Percentiles rank a stretch among this genome's conserved stretches.
Conservation (phyloP, 2,329 filamentous ascomycete species). For the Zelopaecilomyces penicillatus region DNA sequence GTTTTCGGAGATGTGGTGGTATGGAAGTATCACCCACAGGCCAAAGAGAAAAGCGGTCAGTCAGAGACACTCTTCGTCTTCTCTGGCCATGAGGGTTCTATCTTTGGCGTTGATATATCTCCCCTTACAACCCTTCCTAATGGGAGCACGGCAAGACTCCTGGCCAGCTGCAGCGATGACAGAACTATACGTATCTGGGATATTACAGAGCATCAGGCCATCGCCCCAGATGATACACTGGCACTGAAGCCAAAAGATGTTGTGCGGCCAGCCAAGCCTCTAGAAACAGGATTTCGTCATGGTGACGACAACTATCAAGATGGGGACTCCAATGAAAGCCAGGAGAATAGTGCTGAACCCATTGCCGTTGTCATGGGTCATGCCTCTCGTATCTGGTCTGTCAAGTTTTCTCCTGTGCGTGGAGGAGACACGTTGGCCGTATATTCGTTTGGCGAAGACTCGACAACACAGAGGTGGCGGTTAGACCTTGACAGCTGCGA, state of each 20-base stretch:
- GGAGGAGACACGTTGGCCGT: slow-evolving; percentile 27
- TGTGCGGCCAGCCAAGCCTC: neutral
- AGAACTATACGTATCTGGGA: slow-evolving; percentile 85
- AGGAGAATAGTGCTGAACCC: slow-evolving; percentile 20
- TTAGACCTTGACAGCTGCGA: slow-evolving; percentile 30
- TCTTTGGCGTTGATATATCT: slow-evolving; percentile 84
- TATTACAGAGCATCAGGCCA: slow-evolving; percentile 59
- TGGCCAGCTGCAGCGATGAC: slow-evolving; percentile 93
- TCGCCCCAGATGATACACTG: slow-evolving; percentile 36
- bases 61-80: slow-evolving; percentile 46
- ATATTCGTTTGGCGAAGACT: slow-evolving; percentile 79
- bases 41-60: slow-evolving; percentile 3
- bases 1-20: slow-evolving; percentile 91
- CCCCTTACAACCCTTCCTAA: slow-evolving; percentile 33
- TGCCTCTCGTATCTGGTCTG: slow-evolving; percentile 79
- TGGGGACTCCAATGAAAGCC: neutral
- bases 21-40: slow-evolving; percentile 60
- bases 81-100: slow-evolving; percentile 76
- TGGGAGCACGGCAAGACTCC: slow-evolving; percentile 44
- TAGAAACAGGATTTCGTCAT: slow-evolving; percentile 8
- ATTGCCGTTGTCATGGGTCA: slow-evolving; percentile 78
- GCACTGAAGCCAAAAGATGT: no score
- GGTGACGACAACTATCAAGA: neutral
- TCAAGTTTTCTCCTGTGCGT: slow-evolving; percentile 51
- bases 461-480: slow-evolving; percentile 65